Base-by-base conservation (phyloP, 345 rosid genomes). In the Lepidium didymum region DNA sequence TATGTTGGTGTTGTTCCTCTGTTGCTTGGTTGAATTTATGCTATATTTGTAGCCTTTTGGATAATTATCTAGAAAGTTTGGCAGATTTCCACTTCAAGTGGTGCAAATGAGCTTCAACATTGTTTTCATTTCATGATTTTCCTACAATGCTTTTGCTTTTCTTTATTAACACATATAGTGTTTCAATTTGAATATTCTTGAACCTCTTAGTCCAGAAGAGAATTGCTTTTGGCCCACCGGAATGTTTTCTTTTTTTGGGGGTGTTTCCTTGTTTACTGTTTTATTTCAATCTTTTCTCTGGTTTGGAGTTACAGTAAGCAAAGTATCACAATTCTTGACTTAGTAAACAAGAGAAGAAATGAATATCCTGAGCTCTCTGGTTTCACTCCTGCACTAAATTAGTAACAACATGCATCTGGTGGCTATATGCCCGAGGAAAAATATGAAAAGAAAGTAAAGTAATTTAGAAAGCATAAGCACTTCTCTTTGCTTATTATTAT, bases 11-110 rank as follows among this genome's bases (percentile, higher is more conserved):
- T 3, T 38, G 49, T 2, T 41, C 35, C 61, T 52, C 11, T 40
- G 61, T 43, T 70, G 45, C 33, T 62, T 13, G 34, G 60, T 51
- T 29, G 46, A 62, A 19, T 51, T 7, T 70, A 23, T 70, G 62
- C 46, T 19, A 34, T 21, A 33, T 44, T 36, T 34, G 23, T 71
- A 36, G 42, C 56, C 54, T 36, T 37, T 54, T 56, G 29, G 11
- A 53, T 53, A 21, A 14, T 11, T 34, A 14, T 43, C 40, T 44
- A 7, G 4, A 37, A 13, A 15, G 16, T 62, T 72, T 23, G 41
- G 64, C 25, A 43, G 47, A 50, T 29, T 18, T 4, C 14, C 37
- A 25, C 56, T 63, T 16, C 69, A 23, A 43, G 49, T 71, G 37
- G 19, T 63, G 63, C 18, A 37, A 12, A 47, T 40, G 21, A 46